Percentiles rank a stretch among this genome's conserved stretches.
Evolutionary conservation across 768 basidiomycete species (phyloP).

Genomic region (Strobilomyces confusus): DNA sequence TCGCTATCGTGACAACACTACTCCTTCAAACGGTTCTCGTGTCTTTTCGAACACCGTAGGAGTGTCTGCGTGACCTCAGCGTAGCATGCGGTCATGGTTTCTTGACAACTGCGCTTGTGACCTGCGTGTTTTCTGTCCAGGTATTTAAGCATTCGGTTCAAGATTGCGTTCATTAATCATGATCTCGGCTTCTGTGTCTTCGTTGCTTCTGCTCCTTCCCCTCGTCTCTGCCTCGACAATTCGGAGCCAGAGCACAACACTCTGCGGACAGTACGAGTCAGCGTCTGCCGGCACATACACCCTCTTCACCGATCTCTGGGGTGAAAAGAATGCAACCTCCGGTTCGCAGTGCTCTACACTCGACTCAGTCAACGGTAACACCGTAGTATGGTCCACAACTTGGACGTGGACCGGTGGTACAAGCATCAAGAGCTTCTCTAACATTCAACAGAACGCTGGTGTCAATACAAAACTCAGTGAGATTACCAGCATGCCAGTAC

Average conservation of each 20-base stretch:
- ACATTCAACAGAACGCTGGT: conserved; percentile 45
- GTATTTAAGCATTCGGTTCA: conserved; percentile 9
- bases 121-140: not conserved
- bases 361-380: conserved; percentile 41
- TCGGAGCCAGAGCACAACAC: not conserved
- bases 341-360: conserved; percentile 52
- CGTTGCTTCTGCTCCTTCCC: not conserved
- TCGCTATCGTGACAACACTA: not conserved
- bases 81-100: not conserved
- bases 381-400: conserved; percentile 48
- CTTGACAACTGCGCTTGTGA: not conserved
- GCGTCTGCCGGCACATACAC: conserved; percentile 30
- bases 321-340: conserved; percentile 36
- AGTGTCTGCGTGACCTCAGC: not conserved
- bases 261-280: conserved; percentile 29
- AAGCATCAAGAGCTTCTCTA: conserved; percentile 56
- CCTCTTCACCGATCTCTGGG: conserved; percentile 46
- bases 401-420: conserved; percentile 48
- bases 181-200: not conserved
- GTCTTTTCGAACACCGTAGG: not conserved
- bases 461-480: not conserved
- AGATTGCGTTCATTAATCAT: not conserved
- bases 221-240: not conserved
- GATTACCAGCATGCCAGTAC: conserved; percentile 49
- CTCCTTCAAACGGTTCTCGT: not conserved